Percentiles rank a stretch among this genome's conserved stretches.
Evolutionary conservation across 495 filamentous ascomycete genomes (phyloP).

Genomic region (Trichocladium antarcticum): DNA sequence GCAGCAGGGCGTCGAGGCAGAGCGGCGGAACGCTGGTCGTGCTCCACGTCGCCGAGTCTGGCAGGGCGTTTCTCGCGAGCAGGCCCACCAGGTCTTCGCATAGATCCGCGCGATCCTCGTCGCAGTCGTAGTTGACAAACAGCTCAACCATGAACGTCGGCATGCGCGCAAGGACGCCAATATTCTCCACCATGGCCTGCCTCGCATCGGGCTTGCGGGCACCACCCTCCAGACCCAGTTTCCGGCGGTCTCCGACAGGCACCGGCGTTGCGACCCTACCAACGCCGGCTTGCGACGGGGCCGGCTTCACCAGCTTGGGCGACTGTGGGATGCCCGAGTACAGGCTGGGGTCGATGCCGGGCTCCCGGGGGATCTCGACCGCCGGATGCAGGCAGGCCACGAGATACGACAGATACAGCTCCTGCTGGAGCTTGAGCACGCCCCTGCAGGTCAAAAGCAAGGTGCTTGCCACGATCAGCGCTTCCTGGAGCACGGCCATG

Average conservation of each 20-base stretch:
- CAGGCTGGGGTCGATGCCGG: conserved; percentile 78
- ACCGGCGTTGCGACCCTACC: conserved; percentile 89
- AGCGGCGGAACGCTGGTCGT: conserved; percentile 95
- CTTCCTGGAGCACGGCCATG: conserved; percentile 82
- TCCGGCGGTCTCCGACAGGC: conserved; percentile 84
- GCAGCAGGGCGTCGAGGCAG: conserved; percentile 82
- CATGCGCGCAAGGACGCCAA: conserved; percentile 82
- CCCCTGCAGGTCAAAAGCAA: conserved; percentile 80
- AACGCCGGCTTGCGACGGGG: conserved; percentile 65
- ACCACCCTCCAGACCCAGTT: conserved; percentile 86
- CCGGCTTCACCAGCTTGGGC: conserved; percentile 72
- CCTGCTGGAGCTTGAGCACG: conserved; percentile 94
- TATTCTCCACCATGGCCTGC: conserved; percentile 97
- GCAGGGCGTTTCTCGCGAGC: conserved; percentile 86
- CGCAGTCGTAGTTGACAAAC: conserved; percentile 97
- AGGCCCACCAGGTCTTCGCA: conserved; percentile 93
- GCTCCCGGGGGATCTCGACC: conserved; percentile 82
- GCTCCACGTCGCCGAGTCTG: conserved; percentile 97
- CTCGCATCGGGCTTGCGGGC: conserved; percentile 83
- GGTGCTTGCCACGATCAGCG: conserved; percentile 82
- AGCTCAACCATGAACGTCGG: conserved; percentile 90
- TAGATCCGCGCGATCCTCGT: conserved; percentile 80
- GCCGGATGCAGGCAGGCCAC: conserved; percentile 86
- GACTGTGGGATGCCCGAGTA: conserved; percentile 90
- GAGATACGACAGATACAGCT: conserved; percentile 89